Evolutionary conservation across 345 rosid genomes (phyloP), one percentile per base, ranked within the genome.

Genomic region (Hypericum perforatum): DNA sequence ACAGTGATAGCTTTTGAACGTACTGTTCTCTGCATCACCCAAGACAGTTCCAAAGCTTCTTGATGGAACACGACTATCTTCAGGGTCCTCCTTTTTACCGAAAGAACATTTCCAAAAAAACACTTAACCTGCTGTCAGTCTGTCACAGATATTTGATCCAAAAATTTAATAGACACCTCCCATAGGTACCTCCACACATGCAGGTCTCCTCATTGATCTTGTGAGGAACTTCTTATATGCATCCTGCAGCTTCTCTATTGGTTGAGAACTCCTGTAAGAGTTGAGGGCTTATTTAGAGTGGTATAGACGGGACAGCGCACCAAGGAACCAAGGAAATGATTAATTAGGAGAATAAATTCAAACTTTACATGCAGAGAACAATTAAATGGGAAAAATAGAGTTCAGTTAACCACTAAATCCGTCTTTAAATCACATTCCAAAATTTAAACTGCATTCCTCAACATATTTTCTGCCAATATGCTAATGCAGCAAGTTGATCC

Each of bases 41-140:
- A 91, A 53, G 63, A 82, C 42, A 56, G 96, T 87, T 57, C 98
- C 96, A 65, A 91, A 91, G 70, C 85, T 86, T 67, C 95, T 70
- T 15, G 57, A 62, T 37, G 84, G 82, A 22, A 72, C 53, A 16
- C 70, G 59, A 66, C 65, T 68, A 65, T 79, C 94, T 64, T 63
- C 75, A 0, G 65, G 39, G 43, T 72, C 84, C 65, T 84, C 82
- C 82, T 80, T 32, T 6, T 47, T 9, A 57, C 60, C 45, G 15
- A 11, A 15, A 52, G 15, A 52, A 7, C n/a, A n/a, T 7, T 22
- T 22, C 32, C 32, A 22, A 22, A 4, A 22, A 22, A 4, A 4
- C 32, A 22, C 32, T 22, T 22, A 22, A 22, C 6, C 14, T 22
- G 32, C 32, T 22, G 32, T 22, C 32, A 22, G 1, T 1, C 32